These are phyloP conservation scores for Trichaptum fuscoviolaceum DNA, from an alignment of 768 basidiomycete genomes.

Conservation along the genomic window DNA sequence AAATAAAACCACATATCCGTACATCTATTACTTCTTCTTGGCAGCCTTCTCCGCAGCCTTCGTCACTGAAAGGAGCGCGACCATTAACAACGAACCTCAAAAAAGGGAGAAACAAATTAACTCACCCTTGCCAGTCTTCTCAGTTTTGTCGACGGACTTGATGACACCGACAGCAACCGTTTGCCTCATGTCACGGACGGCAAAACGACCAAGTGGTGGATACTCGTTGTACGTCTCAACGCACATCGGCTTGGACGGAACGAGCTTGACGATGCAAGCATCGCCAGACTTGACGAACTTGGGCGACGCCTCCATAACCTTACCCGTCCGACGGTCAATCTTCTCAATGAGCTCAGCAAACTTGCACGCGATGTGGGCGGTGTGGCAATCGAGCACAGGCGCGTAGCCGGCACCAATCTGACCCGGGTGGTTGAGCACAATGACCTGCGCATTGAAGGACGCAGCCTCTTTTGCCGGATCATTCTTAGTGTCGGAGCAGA, in stretches of 20 bases:
- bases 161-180: conserved; percentile 99
- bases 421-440: conserved; percentile 99
- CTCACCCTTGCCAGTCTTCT: conserved; percentile 81
- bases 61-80: conserved; percentile 53
- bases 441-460: conserved; percentile 99
- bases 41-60: conserved; percentile 95
- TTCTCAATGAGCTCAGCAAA: conserved; percentile 98
- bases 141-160: conserved; percentile 95
- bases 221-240: conserved; percentile 94
- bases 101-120: conserved; percentile 9
- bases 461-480: conserved; percentile 99
- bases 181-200: conserved; percentile 99
- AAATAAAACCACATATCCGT: conserved; percentile 1
- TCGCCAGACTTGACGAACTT: conserved; percentile 99
- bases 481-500: conserved; percentile 99
- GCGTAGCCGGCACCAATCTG: conserved; percentile 99
- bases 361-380: conserved; percentile 99
- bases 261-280: conserved; percentile 96
- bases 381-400: conserved; percentile 99
- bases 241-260: conserved; percentile 96
- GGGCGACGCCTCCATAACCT: conserved; percentile 79
- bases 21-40: conserved; percentile 78
- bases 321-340: conserved; percentile 98
- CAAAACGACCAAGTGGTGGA: conserved; percentile 98
- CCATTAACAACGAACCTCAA: not conserved